Evolutionary conservation across 225 moss, liverwort and hornwort species (phyloP), one percentile per base, ranked within the genome.

Genomic region (Asterella californica): DNA sequence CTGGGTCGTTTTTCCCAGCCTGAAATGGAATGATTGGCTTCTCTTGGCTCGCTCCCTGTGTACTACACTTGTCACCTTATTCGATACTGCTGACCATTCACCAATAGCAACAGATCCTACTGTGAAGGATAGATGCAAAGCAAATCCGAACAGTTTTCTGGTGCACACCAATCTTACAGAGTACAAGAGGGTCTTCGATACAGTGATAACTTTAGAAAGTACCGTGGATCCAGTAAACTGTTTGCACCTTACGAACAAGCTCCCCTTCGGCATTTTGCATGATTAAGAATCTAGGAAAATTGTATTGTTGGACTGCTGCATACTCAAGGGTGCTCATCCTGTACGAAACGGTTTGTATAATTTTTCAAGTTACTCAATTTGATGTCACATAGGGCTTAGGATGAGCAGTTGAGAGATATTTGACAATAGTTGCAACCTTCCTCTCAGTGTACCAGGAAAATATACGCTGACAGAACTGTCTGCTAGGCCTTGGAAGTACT

Each of bases 121-220:
- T 27, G 61, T 18, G n/a, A 61, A 61, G n/a, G 61, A 25, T 61
- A 27, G 61, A 25, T 61, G 61, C 0, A 59, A 61, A 61, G 61
- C 61, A 61, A 27, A n/a, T 61, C 61, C n/a, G 22, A 61, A 61
- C 61, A 61, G 61, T 61, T 61, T 61, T 61, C 61, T 61, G 61
- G 61, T 61, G 61, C 61, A 61, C n/a, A 27, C 22, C 22, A 2
- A 27, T 61, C 9, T 27, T 10, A 27, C 61, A 61, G 61, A 61
- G n/a, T 61, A 61, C 14, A 27, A 25, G 61, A 6, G 22, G 61
- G 21, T 59, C 22, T 0, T 9, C 27, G 42, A 42, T 2, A 61
- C n/a, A 21, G n/a, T 61, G 19, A 25, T 27, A 61, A 61, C 61
- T 61, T 61, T 25, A n/a, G n/a, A 25, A 61, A 61, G 61, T 61